Evolutionary conservation across 2,329 filamentous ascomycete genomes (phyloP), one percentile per base, ranked within the genome.

Genomic region (Metarhizium robertsii): DNA sequence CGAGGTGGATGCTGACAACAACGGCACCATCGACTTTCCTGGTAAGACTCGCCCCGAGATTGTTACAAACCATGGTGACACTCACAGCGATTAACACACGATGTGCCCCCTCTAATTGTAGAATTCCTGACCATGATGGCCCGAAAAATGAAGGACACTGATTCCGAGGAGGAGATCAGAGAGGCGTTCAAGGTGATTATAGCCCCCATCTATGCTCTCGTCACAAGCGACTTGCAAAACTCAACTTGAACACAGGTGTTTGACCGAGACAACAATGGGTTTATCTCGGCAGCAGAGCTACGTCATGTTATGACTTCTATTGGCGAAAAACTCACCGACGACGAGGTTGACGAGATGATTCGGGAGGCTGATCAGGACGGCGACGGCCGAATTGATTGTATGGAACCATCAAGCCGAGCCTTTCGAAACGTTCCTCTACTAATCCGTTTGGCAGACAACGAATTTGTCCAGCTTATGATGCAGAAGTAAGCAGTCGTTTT

Each of bases 401-500:
- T 62, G 85, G 72, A 46, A 18, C 48, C 18, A 38, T 8, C 13
- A 18, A 18, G 10, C 14, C 20, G 40, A 36, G 32, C 16, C 3
- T 10, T n/a, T 46, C 32, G 18, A n/a, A 30, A 18, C 53, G 13
- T 55, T 40, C 50, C 18, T 46, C 13, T 8, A 46, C 62, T 68
- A 34, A 67, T 59, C 32, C 43, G 43, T 45, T 18, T 51, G 16
- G 50, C 65, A 92, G 88, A 92, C 77, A 92, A 92, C 79, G 89
- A 94, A 75, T 94, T 94, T 69, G 89, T 94, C 65, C 89, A 94
- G 77, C 85, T 94, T 70, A 94, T 94, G 89, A 92, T 94, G 89
- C 89, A 94, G 81, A 92, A 92, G 80, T 92, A 89, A 79, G 57
- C 50, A 56, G 32, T 11, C 30, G 38, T n/a, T 48, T n/a, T 48